These are phyloP conservation scores for Marasmius fiardii DNA, from an alignment of 1,284 basidiomycete genomes.

Conservation along the genomic window DNA sequence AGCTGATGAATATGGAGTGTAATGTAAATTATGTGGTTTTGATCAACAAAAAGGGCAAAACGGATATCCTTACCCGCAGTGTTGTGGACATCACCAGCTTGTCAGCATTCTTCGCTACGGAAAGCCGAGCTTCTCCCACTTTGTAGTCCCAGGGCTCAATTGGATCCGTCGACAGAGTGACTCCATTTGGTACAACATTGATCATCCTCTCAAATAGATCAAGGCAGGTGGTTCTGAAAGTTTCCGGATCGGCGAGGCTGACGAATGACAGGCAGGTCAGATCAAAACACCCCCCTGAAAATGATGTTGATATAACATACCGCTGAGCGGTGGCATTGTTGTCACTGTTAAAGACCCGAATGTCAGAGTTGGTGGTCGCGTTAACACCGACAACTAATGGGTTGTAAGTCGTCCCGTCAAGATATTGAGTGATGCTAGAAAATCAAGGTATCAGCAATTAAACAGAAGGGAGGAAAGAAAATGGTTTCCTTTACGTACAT, in stretches of 20 bases:
- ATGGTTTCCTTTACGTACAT: background rate
- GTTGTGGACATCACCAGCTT: background rate
- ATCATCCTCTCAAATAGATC: slow-evolving; percentile 13
- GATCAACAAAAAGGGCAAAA: background rate
- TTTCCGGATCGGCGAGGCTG: background rate
- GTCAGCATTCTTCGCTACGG: background rate
- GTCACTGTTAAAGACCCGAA: slow-evolving; percentile 33
- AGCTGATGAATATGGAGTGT: too few species aligned
- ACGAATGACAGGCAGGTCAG: background rate
- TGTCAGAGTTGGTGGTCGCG: slow-evolving; percentile 33
- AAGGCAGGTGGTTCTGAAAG: slow-evolving; percentile 7
- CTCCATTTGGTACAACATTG: slow-evolving; percentile 13
- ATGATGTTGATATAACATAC: slow-evolving; percentile 10
- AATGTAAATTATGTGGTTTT: too few species aligned
- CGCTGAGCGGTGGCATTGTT: slow-evolving; percentile 33
- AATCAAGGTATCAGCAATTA: background rate
- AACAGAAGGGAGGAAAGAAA: too few species aligned
- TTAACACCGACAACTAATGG: slow-evolving; percentile 32
- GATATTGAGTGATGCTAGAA: slow-evolving; percentile 31
- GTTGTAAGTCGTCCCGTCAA: slow-evolving; percentile 32
- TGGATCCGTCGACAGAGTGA: slow-evolving; percentile 6
- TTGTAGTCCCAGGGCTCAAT: slow-evolving; percentile 10
- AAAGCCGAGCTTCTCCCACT: background rate
- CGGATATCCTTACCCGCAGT: background rate
- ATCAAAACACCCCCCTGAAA: too few species aligned